phyloP scores from a whole-genome alignment of 2,329 filamentous ascomycete genomes.

The Periconia digitata region DNA sequence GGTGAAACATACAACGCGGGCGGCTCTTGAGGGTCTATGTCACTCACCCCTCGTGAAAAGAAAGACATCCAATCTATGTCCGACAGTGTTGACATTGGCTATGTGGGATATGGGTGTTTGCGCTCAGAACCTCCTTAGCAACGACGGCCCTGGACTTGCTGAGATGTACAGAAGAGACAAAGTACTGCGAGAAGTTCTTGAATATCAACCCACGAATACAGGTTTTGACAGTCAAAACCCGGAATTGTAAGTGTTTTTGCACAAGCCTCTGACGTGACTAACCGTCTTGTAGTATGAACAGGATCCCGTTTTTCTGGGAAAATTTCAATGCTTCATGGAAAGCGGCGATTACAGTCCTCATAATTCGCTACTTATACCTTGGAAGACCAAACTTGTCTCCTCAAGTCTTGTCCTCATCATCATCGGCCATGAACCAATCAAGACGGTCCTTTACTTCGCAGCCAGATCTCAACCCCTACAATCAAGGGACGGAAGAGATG shows the following conservation, averaged over 20 bases:
- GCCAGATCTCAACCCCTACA: conserved; percentile 4
- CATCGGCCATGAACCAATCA: conserved; percentile 2
- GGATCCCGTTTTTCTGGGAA: conserved; percentile 5
- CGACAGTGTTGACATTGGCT: conserved; percentile 12
- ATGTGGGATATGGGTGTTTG: conserved; percentile 19
- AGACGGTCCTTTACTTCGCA: conserved; percentile 1
- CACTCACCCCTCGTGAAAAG: conserved; percentile 9
- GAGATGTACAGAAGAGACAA: conserved; percentile 20
- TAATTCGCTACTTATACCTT: conserved; percentile 22
- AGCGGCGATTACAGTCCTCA: conserved; percentile 19
- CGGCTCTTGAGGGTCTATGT: conserved; percentile 16
- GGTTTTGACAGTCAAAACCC: conserved; percentile 7
- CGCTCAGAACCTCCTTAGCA: conserved; percentile 14
- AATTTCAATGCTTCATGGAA: conserved; percentile 15
- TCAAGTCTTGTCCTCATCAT: conserved; percentile 6
- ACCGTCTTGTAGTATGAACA: neutral
- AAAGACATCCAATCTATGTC: conserved; percentile 18
- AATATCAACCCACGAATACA: conserved; percentile 14
- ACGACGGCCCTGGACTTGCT: neutral
- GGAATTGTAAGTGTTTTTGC: conserved; percentile 9
- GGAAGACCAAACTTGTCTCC: conserved; percentile 15
- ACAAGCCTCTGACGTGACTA: neutral
- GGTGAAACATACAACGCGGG: conserved; percentile 15
- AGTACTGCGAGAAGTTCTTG: conserved; percentile 18
- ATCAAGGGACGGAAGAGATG: conserved; percentile 6